phyloP scores from a whole-genome alignment of 1,284 basidiomycete genomes.

The Ganoderma multipileum region DNA sequence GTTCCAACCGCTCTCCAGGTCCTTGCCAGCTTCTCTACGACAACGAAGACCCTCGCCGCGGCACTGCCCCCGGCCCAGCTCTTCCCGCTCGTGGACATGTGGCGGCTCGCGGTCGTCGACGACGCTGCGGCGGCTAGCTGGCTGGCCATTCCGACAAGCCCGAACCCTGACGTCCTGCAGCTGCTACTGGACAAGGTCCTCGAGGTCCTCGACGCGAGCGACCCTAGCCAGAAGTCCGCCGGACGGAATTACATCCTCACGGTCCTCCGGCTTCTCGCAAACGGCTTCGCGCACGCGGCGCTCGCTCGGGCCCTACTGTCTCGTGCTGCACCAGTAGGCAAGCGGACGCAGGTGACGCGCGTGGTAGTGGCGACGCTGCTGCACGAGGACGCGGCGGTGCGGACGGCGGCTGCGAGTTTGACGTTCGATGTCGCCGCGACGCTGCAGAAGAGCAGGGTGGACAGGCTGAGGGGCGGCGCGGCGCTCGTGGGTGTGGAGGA shows the following conservation, averaged over 20 bases:
- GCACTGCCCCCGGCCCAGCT: slow-evolving; percentile 64
- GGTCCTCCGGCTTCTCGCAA: slow-evolving; percentile 76
- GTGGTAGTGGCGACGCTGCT: slow-evolving; percentile 73
- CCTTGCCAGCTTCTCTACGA: slow-evolving; percentile 54
- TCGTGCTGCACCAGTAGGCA: slow-evolving; percentile 25
- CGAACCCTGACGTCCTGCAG: slow-evolving; percentile 46
- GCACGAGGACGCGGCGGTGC: slow-evolving; percentile 70
- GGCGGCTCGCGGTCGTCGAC: slow-evolving; percentile 81
- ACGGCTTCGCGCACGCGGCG: slow-evolving; percentile 64
- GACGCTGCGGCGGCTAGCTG: slow-evolving; percentile 55
- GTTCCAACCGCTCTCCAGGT: slow-evolving; percentile 34
- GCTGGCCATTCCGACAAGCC: slow-evolving; percentile 46
- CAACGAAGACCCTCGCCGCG: slow-evolving; percentile 53
- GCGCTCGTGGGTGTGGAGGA: slow-evolving; percentile 46
- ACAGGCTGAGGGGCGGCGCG: slow-evolving; percentile 46
- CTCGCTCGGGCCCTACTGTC: slow-evolving; percentile 62
- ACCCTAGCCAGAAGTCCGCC: slow-evolving; percentile 34
- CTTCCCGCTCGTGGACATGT: slow-evolving; percentile 87
- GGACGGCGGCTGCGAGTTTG: slow-evolving; percentile 82
- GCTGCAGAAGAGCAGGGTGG: slow-evolving; percentile 65
- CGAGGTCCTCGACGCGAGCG: slow-evolving; percentile 37
- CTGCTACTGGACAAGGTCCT: slow-evolving; percentile 53
- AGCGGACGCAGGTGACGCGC: slow-evolving; percentile 37
- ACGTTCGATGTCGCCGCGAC: slow-evolving; percentile 78
- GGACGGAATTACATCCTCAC: slow-evolving; percentile 70